Evolutionary conservation across 331 rosid genomes (phyloP).

Genomic region (Malus hybrid): DNA sequence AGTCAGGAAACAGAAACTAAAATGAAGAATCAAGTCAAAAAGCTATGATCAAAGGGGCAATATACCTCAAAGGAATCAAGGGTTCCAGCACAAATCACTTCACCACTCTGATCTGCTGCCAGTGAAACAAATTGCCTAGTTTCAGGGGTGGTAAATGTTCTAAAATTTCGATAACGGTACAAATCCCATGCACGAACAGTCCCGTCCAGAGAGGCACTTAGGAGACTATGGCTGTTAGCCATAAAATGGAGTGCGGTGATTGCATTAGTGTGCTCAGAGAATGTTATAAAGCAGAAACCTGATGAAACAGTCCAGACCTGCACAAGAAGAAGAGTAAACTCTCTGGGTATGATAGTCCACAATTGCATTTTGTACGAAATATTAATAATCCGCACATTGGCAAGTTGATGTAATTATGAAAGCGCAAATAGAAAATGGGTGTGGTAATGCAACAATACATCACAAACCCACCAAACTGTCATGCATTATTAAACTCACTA

Average conservation of each 20-base stretch:
- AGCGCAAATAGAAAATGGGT: neutral
- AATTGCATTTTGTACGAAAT: neutral
- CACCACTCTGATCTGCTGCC: conserved; percentile 92
- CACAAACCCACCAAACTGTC: neutral
- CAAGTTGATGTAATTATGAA: neutral
- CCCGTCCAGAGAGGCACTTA: conserved; percentile 96
- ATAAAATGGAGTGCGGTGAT: conserved; percentile 85
- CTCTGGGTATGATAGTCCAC: neutral
- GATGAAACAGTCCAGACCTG: conserved; percentile 92
- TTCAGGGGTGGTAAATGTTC: conserved; percentile 69
- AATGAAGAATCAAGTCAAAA: neutral
- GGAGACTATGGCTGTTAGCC: conserved; percentile 64
- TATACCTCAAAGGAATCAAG: conserved; percentile 88
- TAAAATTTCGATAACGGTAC: conserved; percentile 76
- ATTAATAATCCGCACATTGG: neutral
- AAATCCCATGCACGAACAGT: conserved; percentile 97
- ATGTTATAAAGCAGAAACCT: conserved; percentile 85
- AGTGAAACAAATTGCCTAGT: conserved; percentile 83
- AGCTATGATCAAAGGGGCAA: conserved; percentile 7
- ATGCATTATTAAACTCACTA: neutral
- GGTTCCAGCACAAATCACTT: conserved; percentile 94
- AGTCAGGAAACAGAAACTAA: neutral
- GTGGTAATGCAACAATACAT: neutral
- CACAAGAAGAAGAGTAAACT: conserved; percentile 19
- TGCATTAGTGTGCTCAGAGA: conserved; percentile 83